Percentiles rank a stretch among this genome's conserved stretches.
These are phyloP conservation scores for Ligustrum vulgare DNA, from an alignment of 257 asterid genomes.

Conservation along the genomic window DNA sequence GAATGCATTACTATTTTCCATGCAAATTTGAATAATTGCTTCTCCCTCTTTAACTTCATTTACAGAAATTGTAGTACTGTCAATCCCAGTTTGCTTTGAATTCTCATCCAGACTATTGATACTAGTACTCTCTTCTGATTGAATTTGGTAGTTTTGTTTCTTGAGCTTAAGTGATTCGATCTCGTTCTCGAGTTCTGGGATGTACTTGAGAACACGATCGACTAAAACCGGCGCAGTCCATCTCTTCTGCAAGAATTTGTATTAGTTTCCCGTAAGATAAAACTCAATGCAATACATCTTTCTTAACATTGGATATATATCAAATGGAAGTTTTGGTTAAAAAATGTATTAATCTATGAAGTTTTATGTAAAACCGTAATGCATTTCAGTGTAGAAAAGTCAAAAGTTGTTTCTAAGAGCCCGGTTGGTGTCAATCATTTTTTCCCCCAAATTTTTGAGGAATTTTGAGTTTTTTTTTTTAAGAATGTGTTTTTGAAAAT, in stretches of 20 bases:
- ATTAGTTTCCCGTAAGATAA: no score
- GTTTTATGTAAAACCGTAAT: no score
- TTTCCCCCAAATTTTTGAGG: no score
- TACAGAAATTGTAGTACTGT: conserved; percentile 15
- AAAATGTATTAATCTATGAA: no score
- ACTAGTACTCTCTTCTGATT: conserved; percentile 10
- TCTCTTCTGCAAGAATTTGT: conserved; percentile 36
- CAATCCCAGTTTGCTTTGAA: neutral
- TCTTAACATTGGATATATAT: no score
- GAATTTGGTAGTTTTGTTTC: conserved; percentile 19
- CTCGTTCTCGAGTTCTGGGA: conserved; percentile 43
- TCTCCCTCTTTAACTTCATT: conserved; percentile 28
- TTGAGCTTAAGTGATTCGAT: conserved; percentile 21
- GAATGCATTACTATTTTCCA: conserved; percentile 6
- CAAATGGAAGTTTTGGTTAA: no score
- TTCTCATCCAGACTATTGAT: neutral
- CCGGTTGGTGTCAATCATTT: no score
- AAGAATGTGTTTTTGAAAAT: no score
- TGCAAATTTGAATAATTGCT: conserved; percentile 41
- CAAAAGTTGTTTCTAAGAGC: no score
- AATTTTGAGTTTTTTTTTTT: no score
- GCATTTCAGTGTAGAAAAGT: no score
- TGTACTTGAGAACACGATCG: conserved; percentile 38
- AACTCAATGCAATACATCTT: no score
- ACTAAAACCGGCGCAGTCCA: conserved; percentile 49